phyloP scores from a whole-genome alignment of 2,329 filamentous ascomycete genomes.

The Dothideomycetes sp. region DNA sequence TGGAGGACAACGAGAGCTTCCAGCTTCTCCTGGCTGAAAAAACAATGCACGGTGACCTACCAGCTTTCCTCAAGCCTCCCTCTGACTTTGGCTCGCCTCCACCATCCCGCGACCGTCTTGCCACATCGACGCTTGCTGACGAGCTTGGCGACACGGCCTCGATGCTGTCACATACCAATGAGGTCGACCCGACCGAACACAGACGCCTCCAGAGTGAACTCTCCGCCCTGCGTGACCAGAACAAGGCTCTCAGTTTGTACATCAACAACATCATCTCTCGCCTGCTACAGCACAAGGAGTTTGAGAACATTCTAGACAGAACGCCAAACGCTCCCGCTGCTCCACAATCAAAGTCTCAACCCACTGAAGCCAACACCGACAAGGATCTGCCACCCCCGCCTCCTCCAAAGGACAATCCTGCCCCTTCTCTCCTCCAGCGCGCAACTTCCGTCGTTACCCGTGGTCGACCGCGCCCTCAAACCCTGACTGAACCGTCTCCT shows the following conservation, averaged over 20 bases:
- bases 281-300: constrained; percentile 85
- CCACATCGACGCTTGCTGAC: constrained; percentile 65
- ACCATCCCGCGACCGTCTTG: constrained; percentile 23
- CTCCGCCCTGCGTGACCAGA: constrained; percentile 76
- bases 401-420: constrained; percentile 39
- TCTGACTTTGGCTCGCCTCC: constrained; percentile 21
- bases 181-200: constrained; percentile 47
- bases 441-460: constrained; percentile 48
- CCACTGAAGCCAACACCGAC: constrained; percentile 35
- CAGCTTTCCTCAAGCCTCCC: constrained; percentile 58
- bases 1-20: constrained; percentile 99
- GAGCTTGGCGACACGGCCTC: constrained; percentile 59
- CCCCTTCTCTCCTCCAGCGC: constrained; percentile 41
- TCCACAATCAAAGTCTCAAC: background rate
- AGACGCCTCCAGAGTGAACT: constrained; percentile 59
- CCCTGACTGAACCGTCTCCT: too few species aligned
- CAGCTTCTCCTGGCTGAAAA: constrained; percentile 89
- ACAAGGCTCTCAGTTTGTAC: constrained; percentile 93
- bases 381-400: constrained; percentile 80
- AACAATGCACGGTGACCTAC: constrained; percentile 89
- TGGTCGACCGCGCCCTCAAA: constrained; percentile 24
- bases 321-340: constrained; percentile 42
- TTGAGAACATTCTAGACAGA: constrained; percentile 84
- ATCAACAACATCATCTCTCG: constrained; percentile 99
- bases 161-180: too few species aligned